These are phyloP conservation scores for Xylaria sp. DNA, from an alignment of 495 filamentous ascomycete species.

Conservation along the genomic window DNA sequence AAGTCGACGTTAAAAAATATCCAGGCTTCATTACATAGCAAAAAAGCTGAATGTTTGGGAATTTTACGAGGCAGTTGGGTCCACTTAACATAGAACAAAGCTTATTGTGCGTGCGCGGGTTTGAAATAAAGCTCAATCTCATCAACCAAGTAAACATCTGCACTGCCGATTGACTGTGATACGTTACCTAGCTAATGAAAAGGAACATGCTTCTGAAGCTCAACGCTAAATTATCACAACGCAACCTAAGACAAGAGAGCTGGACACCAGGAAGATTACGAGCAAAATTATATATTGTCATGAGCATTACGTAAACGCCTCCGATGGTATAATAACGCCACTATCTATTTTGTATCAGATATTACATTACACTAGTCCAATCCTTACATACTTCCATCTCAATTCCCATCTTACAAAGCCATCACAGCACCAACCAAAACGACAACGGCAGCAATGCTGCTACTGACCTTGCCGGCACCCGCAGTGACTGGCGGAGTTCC, in stretches of 20 bases:
- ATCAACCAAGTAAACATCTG: too few relatives aligned
- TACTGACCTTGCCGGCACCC: constrained; percentile 38
- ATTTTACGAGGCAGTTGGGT: too few relatives aligned
- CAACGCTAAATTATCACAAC: too few relatives aligned
- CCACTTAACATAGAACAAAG: too few relatives aligned
- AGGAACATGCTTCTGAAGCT: too few relatives aligned
- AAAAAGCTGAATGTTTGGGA: too few relatives aligned
- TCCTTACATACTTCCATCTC: not conserved
- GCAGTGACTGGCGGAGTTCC: constrained; percentile 35
- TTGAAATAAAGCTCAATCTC: too few relatives aligned
- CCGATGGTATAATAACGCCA: constrained; percentile 20
- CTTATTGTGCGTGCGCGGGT: too few relatives aligned
- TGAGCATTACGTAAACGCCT: constrained; percentile 16
- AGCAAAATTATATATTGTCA: constrained; percentile 31
- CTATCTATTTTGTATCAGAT: constrained; percentile 18
- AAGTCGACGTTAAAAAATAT: not conserved
- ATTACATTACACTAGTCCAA: constrained; percentile 13
- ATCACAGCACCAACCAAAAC: constrained; percentile 36
- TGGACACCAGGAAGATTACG: not conserved
- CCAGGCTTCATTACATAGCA: too few relatives aligned
- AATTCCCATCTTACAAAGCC: constrained; percentile 26
- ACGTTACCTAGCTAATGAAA: too few relatives aligned
- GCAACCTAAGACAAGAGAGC: not conserved
- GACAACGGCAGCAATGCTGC: constrained; percentile 36
- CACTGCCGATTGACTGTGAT: too few relatives aligned